Base-by-base conservation (phyloP, 2,329 filamentous ascomycete genomes). In the Bipolaris cookei region DNA sequence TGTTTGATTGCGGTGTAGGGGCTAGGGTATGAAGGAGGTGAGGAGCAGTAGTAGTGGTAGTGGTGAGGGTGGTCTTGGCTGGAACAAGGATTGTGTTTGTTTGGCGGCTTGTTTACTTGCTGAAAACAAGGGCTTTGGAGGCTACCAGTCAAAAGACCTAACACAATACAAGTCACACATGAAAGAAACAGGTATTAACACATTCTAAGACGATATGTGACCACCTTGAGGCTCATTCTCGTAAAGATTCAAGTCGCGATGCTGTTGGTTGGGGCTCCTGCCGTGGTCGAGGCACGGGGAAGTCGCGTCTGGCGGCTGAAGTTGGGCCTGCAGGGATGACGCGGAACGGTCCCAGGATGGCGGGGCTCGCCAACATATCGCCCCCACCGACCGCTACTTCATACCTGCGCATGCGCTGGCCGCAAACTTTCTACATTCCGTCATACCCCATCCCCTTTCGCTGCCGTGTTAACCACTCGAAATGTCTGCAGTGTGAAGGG, bases 401-500 rank as follows among this genome's bases (percentile, higher is more conserved):
- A 48, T 21, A 30, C 34, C 45, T 28, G 38, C 30, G 62, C 55
- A 58, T 68, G 66, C 61, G 64, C 49, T 68, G 67, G 67, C 67
- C 48, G 58, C 59, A 54, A 64, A 65, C 58, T 61, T 62, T 65
- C 60, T 54, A 50, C 61, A 44, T 49, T 59, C 58, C 59, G 60
- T 62, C 66, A 65, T 56, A 54, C 52, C 34, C 52, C 56, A 41
- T 42, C 43, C 34, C 48, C 56, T 58, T 61, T 61, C 59, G 59
- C 64, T 43, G 49, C 42, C 62, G 47, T 51, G 51, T 34, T 44
- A 52, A 58, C 48, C 46, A 63, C 45, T 37, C 58, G 64, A 58
- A 49, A 76, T 76, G 74, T 70, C 67, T 74, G 72, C 74, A 72
- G 74, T 76, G 73, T 78, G 69, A 77, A 75, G 73, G 74, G 73